Evolutionary conservation across 495 filamentous ascomycete genomes (phyloP), one percentile per base, ranked within the genome.

Genomic region (Daldinia bambusicola): DNA sequence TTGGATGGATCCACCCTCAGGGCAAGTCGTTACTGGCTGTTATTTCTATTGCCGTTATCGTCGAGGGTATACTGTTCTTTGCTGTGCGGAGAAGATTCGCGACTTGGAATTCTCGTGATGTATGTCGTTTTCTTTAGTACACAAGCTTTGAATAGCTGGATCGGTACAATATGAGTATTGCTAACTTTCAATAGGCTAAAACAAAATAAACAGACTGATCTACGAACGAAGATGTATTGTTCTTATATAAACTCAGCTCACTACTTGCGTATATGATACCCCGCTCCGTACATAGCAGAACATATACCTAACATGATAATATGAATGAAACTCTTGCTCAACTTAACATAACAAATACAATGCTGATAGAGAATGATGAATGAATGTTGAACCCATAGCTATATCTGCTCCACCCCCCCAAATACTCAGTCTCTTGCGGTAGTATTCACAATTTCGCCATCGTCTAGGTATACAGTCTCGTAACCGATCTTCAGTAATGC

Each of bases 1-100:
- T 77, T 5, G 75, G 75, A 36, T 77, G 75, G 72, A 63, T 77
- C 14, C 75, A 77, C 55, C 71, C 75, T 5, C 66, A 41, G 14
- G 55, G 59, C 7, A 57, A 40, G 18, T 66, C 63, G 30, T 38
- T 66, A 10, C 16, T 58, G 4, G 16, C 38, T 10, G 40, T 58
- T 18, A 1, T 58, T 6, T 26, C 9, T 5, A 36, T 66, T 22
- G 40, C 41, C 31, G 6, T 40, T 9, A 26, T 55, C 7, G 31
- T 51, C 4, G 52, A 50, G 6, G 53, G 40, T 16, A 51, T 31
- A 1, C 18, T 66, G 7, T 6, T 30, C 4, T 7, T 51, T 14
- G 30, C 51, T 10, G 34, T 52, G 7, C 53, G 22, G 53, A 66
- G 37, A 16, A 50, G 16, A 16, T 66, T 58, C 22, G 55, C 31